Evolutionary conservation across 164 flowering plant species (phyloP), one percentile per base, ranked within the genome.

Genomic region (Umbellularia californica): DNA sequence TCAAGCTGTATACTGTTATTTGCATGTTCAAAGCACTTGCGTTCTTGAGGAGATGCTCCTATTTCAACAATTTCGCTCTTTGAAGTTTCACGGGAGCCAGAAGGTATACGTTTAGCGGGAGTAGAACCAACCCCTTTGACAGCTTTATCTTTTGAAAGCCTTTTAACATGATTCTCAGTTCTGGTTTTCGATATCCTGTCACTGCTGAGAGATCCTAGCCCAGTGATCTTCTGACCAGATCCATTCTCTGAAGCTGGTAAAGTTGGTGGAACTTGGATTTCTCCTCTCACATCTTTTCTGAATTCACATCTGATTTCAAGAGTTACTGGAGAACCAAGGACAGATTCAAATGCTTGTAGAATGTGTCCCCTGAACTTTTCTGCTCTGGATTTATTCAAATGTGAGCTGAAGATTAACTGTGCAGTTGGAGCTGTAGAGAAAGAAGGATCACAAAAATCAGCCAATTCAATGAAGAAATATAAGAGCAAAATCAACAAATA

Each of bases 311-410:
- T 87, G 52, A 96, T 91, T 82, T 94, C 98, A 69, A 96, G 81
- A 50, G 86, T 88, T 64, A 92, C 86, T 5, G 95, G 89, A 65
- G 92, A 87, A 19, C 88, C 90, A 74, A 96, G 90, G 79, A 88
- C 88, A 70, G 89, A 81, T 77, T 94, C 97, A 86, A 96, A 96
- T 75, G 98, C 98, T 84, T 90, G 91, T 67, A 92, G 82, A 66
- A 96, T 89, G 58, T 85, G 83, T 17, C 77, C 85, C 70, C 84
- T 85, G 74, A 84, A 84, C 77, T 89, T 90, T 78, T 96, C 98
- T 41, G 97, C 98, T 79, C 81, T 91, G 15, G 92, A 81, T 82
- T 90, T 92, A 25, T 87, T 81, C 65, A 77, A 64, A 67, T 82
- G 85, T 19, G 99, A 89, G 77, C 84, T 85, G 81, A 96, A 92